phyloP scores from a whole-genome alignment of 768 basidiomycete genomes.

The Russula sp. region DNA sequence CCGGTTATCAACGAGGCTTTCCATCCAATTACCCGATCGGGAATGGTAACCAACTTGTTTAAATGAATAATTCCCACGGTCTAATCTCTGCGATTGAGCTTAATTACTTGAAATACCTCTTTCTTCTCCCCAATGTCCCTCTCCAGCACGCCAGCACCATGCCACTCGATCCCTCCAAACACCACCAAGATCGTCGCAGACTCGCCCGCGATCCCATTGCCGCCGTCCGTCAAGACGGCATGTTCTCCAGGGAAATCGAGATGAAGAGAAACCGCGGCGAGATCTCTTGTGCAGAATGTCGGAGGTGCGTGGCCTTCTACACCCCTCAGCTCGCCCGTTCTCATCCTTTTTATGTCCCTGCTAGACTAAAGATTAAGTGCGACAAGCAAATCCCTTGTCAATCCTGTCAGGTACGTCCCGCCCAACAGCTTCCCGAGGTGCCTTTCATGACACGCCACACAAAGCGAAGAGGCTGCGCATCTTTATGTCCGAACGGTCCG shows the following conservation, averaged over 20 bases:
- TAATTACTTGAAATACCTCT: constrained; percentile 24
- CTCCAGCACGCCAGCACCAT: constrained; percentile 37
- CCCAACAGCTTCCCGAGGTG: neutral
- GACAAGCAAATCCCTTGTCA: constrained; percentile 80
- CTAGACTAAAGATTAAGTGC: constrained; percentile 76
- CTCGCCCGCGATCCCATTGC: constrained; percentile 50
- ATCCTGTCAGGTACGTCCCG: constrained; percentile 58
- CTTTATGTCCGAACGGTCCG: constrained; percentile 69
- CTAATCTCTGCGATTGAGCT: neutral
- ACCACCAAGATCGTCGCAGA: constrained; percentile 44
- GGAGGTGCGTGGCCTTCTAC: constrained; percentile 53
- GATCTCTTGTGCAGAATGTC: constrained; percentile 79
- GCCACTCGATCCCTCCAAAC: constrained; percentile 55
- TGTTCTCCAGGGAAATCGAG: constrained; percentile 65
- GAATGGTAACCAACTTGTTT: constrained; percentile 12
- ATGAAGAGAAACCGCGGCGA: constrained; percentile 70
- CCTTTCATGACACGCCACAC: neutral
- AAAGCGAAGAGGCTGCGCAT: constrained; percentile 64
- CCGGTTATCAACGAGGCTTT: constrained; percentile 2
- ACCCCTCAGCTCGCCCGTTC: neutral
- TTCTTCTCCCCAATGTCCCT: constrained; percentile 4
- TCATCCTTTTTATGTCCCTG: neutral
- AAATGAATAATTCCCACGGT: constrained; percentile 10
- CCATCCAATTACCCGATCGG: constrained; percentile 1
- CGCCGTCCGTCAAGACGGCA: constrained; percentile 49